A percentile compares a stretch with the other conserved stretches of the same genome.
Conservation (phyloP, 129 eudicot species). For the Flaveria sonorensis region DNA sequence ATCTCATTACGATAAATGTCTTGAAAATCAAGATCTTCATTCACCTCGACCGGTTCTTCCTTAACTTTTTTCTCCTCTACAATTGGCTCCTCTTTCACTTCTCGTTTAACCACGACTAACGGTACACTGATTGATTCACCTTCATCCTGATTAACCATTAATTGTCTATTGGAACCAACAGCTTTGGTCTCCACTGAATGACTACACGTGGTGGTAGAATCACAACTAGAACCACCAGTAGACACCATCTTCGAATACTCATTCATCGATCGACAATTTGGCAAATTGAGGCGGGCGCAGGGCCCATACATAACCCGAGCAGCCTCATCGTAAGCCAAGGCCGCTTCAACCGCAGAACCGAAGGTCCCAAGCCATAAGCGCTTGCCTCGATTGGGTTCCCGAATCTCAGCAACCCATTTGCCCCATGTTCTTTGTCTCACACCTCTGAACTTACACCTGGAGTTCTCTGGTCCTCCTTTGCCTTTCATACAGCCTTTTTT, state of each 20-base stretch:
- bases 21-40: background rate
- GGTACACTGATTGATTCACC: too few species aligned
- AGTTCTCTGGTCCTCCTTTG: slow-evolving; percentile 85
- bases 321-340: slow-evolving; percentile 87
- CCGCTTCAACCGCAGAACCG: slow-evolving; percentile 69
- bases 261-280: slow-evolving; percentile 11
- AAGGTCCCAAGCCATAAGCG: slow-evolving; percentile 90
- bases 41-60: slow-evolving; percentile 28
- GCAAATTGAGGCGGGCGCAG: slow-evolving; percentile 62
- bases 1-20: slow-evolving; percentile 39
- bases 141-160: too few species aligned
- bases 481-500: slow-evolving; percentile 95
- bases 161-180: background rate
- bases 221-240: slow-evolving; percentile 31
- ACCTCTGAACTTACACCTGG: slow-evolving; percentile 66
- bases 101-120: background rate
- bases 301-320: slow-evolving; percentile 84
- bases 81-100: too few species aligned
- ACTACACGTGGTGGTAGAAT: slow-evolving; percentile 34
- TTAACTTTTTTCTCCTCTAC: background rate
- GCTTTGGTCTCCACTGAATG: slow-evolving; percentile 24
- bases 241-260: slow-evolving; percentile 4
- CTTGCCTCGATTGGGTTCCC: slow-evolving; percentile 79
- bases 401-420: slow-evolving; percentile 95
- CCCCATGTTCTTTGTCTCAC: slow-evolving; percentile 98